phyloP scores from a whole-genome alignment of 2,329 filamentous ascomycete species.

The Laburnicola sp. region DNA sequence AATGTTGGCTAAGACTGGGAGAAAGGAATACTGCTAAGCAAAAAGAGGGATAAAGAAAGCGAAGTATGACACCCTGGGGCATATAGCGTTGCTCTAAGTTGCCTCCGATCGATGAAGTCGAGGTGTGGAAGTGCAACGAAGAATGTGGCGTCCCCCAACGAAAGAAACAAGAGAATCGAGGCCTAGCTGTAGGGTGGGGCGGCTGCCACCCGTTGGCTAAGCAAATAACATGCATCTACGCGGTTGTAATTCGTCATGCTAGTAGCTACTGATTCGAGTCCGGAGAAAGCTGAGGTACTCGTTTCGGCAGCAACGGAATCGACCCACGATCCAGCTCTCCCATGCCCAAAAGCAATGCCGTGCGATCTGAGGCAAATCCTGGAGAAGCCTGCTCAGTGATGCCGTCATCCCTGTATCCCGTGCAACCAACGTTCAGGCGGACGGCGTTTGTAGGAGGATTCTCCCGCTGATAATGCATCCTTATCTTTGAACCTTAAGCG shows the following conservation, averaged over 20 bases:
- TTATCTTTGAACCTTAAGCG: slow-evolving; percentile 36
- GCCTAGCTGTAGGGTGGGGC: neutral
- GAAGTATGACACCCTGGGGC: neutral
- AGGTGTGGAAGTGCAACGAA: slow-evolving; percentile 1
- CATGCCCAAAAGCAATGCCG: slow-evolving; percentile 10
- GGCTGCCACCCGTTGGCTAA: neutral
- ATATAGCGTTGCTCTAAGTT: neutral
- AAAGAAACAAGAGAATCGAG: neutral
- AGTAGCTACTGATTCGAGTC: neutral
- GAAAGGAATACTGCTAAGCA: neutral
- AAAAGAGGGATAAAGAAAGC: neutral
- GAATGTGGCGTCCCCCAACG: neutral
- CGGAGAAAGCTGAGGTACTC: slow-evolving; percentile 1
- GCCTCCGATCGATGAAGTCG: neutral
- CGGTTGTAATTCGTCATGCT: slow-evolving; percentile 2
- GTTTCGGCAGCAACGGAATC: neutral
- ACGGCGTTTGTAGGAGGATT: slow-evolving; percentile 14
- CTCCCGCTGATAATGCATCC: slow-evolving; percentile 31
- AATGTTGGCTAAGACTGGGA: neutral
- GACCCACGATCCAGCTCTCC: neutral
- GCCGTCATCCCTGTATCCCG: slow-evolving; percentile 4
- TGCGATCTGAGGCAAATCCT: slow-evolving; percentile 19
- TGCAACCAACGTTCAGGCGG: slow-evolving; percentile 5
- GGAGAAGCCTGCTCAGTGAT: slow-evolving; percentile 19
- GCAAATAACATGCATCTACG: neutral